Evolutionary conservation across 2,329 filamentous ascomycete species (phyloP).

Genomic region (Colletotrichum brevisporum): DNA sequence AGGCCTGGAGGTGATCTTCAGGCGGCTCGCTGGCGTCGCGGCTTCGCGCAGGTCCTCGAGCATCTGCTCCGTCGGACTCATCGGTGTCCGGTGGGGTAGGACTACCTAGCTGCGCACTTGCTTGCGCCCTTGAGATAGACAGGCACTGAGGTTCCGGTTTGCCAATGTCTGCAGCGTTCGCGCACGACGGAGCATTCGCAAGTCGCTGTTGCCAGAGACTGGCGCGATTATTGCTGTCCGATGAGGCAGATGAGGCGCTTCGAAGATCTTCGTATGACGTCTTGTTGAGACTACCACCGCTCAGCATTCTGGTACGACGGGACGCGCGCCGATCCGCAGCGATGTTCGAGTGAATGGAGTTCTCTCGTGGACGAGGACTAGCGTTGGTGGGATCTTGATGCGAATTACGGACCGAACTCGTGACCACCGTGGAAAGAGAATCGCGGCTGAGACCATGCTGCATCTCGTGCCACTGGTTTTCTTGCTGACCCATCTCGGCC

Average conservation of each 20-base stretch:
- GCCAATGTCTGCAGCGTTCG: conserved; percentile 56
- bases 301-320: conserved; percentile 54
- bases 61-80: conserved; percentile 57
- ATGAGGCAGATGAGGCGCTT: conserved; percentile 49
- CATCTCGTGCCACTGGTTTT: conserved; percentile 72
- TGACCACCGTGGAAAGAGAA: conserved; percentile 63
- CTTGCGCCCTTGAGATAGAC: conserved; percentile 48
- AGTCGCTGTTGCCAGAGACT: conserved; percentile 61
- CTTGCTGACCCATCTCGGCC: conserved; percentile 72
- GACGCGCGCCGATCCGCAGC: conserved; percentile 56
- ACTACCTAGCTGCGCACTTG: conserved; percentile 57
- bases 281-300: conserved; percentile 44
- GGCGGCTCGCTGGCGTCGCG: conserved; percentile 37
- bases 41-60: conserved; percentile 40
- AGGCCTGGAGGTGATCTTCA: conserved; percentile 32
- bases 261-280: conserved; percentile 46
- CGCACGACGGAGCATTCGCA: conserved; percentile 61
- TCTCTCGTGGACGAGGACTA: conserved; percentile 38
- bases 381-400: conserved; percentile 38
- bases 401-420: conserved; percentile 51
- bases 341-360: conserved; percentile 47
- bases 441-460: conserved; percentile 66
- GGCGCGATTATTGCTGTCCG: conserved; percentile 48
- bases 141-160: conserved; percentile 55
- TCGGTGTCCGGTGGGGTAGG: conserved; percentile 70